Evolutionary conservation across 495 filamentous ascomycete genomes (phyloP).

Genomic region (Hyaloscypha finlandica): DNA sequence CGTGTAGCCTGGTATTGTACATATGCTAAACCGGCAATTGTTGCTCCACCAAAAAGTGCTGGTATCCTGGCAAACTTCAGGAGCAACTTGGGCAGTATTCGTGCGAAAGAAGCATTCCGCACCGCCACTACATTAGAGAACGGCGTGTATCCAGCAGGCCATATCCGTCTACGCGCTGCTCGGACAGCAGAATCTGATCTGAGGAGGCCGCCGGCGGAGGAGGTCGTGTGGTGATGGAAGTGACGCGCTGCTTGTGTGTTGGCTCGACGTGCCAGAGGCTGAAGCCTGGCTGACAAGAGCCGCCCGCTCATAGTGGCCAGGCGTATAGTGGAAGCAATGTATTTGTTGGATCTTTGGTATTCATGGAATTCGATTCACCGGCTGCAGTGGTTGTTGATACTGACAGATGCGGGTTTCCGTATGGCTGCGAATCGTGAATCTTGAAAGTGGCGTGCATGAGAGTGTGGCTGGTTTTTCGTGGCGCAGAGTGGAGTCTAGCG

Average conservation of each 20-base stretch:
- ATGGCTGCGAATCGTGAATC: slow-evolving; percentile 1
- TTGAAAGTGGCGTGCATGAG: slow-evolving; percentile 23
- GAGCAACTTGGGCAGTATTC: slow-evolving; percentile 84
- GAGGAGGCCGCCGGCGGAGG: slow-evolving; percentile 67
- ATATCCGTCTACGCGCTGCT: slow-evolving; percentile 60
- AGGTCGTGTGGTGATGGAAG: slow-evolving; percentile 60
- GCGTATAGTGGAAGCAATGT: slow-evolving; percentile 13
- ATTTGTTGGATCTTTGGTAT: slow-evolving; percentile 8
- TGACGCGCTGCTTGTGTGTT: slow-evolving; percentile 61
- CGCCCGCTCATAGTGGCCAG: slow-evolving; percentile 73
- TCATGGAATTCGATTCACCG: slow-evolving; percentile 27
- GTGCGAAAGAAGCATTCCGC: slow-evolving; percentile 81
- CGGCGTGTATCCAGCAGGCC: slow-evolving; percentile 72
- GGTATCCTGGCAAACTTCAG: slow-evolving; percentile 85
- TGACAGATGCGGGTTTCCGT: slow-evolving; percentile 6
- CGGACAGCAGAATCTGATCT: slow-evolving; percentile 63
- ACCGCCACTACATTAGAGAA: slow-evolving; percentile 86
- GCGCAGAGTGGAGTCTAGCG: slow-evolving; percentile 11
- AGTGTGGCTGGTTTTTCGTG: slow-evolving; percentile 28
- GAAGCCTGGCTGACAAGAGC: slow-evolving; percentile 70
- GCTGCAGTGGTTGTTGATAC: slow-evolving; percentile 9
- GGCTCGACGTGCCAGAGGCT: slow-evolving; percentile 60
- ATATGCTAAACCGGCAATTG: slow-evolving; percentile 85
- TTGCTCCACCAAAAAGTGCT: slow-evolving; percentile 86
- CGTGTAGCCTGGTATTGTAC: slow-evolving; percentile 94